These are phyloP conservation scores for Candida freyschussii DNA, from an alignment of 1,139 yeast species.

Conservation along the genomic window DNA sequence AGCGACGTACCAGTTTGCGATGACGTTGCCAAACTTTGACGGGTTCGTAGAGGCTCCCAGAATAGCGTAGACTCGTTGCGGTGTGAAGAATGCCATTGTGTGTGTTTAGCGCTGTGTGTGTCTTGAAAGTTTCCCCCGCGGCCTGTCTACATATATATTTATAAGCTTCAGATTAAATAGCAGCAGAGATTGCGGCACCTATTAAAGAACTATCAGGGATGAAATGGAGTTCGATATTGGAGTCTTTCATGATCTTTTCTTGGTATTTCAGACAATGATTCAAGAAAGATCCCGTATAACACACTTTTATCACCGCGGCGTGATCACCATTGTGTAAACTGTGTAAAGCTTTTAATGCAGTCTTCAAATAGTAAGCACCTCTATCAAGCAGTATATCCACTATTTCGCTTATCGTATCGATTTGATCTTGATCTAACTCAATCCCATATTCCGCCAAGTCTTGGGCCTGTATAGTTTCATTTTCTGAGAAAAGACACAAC, in stretches of 20 bases:
- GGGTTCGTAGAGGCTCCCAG: constrained; percentile 71
- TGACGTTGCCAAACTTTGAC: constrained; percentile 65
- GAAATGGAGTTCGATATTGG: constrained; percentile 5
- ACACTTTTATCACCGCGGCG: too few species aligned
- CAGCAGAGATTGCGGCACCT: constrained; percentile 14
- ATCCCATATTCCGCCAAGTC: not conserved
- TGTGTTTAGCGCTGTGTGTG: too few species aligned
- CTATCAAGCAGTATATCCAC: constrained; percentile 18
- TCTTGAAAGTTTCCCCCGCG: too few species aligned
- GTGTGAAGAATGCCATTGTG: constrained; percentile 40
- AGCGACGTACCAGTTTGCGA: constrained; percentile 60
- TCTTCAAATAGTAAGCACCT: constrained; percentile 23
- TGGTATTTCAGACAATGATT: constrained; percentile 24
- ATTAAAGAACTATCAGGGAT: constrained; percentile 10
- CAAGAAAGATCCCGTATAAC: constrained; percentile 32
- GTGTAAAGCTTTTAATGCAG: constrained; percentile 24
- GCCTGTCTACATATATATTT: too few species aligned
- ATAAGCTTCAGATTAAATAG: constrained; percentile 1
- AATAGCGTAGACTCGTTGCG: constrained; percentile 53
- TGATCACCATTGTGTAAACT: too few species aligned
- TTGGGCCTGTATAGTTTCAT: not conserved
- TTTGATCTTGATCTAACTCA: not conserved
- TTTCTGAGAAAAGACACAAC: constrained; percentile 7
- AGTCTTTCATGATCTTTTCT: constrained; percentile 16
- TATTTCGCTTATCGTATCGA: constrained; percentile 6